Percentiles rank a stretch among this genome's conserved stretches.
Conservation (phyloP, 345 rosid genomes). For the Syzygium aqueum region DNA sequence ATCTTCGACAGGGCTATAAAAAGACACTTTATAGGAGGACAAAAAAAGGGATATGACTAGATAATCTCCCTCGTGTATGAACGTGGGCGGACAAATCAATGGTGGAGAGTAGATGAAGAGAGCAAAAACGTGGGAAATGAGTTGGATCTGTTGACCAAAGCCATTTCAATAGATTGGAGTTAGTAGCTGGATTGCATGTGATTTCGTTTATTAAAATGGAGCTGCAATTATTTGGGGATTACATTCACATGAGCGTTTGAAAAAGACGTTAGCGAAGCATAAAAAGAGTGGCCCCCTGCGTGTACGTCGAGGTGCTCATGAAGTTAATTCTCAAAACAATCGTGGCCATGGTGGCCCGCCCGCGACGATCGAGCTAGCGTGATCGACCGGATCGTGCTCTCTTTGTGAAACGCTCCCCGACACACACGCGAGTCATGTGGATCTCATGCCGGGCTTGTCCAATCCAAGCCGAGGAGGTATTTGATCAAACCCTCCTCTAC, state of each 20-base stretch:
- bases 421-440: background rate
- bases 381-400: no score
- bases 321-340: background rate
- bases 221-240: background rate
- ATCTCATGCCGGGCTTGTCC: background rate
- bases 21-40: background rate
- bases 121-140: background rate
- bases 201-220: background rate
- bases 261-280: background rate
- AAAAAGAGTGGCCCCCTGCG: background rate
- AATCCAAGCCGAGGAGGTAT: accelerated
- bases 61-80: background rate
- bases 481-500: no score
- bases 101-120: background rate
- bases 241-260: background rate
- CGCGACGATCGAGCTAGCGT: background rate
- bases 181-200: background rate
- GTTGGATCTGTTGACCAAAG: background rate
- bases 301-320: background rate
- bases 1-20: background rate
- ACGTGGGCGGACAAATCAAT: background rate
- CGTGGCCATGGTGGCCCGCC: background rate
- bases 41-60: background rate
- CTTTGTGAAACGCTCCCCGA: background rate
- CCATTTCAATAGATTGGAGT: background rate